Conservation (phyloP, 352 stramenopile genomes). For the Phytopythium delawarense region DNA sequence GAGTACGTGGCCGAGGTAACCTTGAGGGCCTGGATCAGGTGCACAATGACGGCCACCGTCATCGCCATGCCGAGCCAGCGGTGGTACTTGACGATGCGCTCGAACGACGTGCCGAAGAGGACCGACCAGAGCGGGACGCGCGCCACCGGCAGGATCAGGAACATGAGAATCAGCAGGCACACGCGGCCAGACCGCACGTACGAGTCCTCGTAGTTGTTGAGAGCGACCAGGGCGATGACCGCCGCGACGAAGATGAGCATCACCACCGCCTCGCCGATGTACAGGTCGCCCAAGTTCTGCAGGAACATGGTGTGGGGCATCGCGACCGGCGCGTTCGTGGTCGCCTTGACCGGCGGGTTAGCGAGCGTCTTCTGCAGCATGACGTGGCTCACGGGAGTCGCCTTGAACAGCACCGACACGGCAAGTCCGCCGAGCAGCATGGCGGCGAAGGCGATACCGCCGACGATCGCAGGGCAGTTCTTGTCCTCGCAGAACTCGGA, state of each 20-base stretch:
- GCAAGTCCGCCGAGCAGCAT: constrained; percentile 57
- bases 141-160: constrained; percentile 68
- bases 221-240: constrained; percentile 34
- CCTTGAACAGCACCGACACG: constrained; percentile 35
- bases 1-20: constrained; percentile 34
- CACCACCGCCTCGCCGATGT: constrained; percentile 57
- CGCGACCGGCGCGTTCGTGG: constrained; percentile 38
- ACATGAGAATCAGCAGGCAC: constrained; percentile 69
- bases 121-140: constrained; percentile 58
- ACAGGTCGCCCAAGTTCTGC: constrained; percentile 52
- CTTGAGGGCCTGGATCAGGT: constrained; percentile 46
- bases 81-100: constrained; percentile 84
- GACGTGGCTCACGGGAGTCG: constrained; percentile 27
- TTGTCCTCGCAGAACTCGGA: constrained; percentile 44
- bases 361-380: constrained; percentile 52
- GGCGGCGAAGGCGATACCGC: constrained; percentile 37
- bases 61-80: constrained; percentile 69
- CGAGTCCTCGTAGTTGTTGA: constrained; percentile 29
- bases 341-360: constrained; percentile 41
- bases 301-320: constrained; percentile 41
- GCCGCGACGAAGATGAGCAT: constrained; percentile 60
- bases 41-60: constrained; percentile 49
- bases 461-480: constrained; percentile 63
- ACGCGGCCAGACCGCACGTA: constrained; percentile 53
- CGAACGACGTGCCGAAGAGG: constrained; percentile 71